Base-by-base conservation (phyloP, 2,329 filamentous ascomycete species). In the Microdochium paspali region DNA sequence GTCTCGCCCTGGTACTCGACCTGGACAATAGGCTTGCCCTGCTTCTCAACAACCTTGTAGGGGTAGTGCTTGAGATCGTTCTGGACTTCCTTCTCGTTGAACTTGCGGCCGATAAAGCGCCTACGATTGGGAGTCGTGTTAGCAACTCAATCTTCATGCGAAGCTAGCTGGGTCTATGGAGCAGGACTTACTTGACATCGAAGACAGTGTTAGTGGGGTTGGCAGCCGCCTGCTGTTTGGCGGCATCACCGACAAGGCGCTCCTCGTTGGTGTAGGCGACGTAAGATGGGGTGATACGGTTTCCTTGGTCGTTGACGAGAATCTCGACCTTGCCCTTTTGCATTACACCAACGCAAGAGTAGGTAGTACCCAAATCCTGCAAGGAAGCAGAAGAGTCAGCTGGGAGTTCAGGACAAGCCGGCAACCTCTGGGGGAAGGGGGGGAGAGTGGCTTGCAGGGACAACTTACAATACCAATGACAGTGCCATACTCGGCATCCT, bases 231-330 rank as follows among this genome's bases (percentile, higher is more conserved):
- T 95, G 90, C 75, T 95, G 94, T 84, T 95, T 95, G 62, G 90
- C 90, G 62, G 93, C 89, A 70, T 98, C 93, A 79, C 93, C 93
- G 58, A 98, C 90, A 57, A 98, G 79, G 66, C 93, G 85, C 73
- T 97, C 93, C 55, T 96, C 90, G 61, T 97, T 90, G 69, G 90
- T 97, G 71, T 95, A 95, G 63, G 89, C 90, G 66, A 95, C 90
- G 71, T 93, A 95, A 55, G 89, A 95, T 48, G 90, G 90, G 60
- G 90, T 95, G 59, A 95, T 95, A 76, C 89, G 87, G 82, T 95
- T 90, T 77, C 89, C 89, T 77, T 95, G 90, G 72, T 95, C 89
- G 77, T 95, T 95, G 72, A 88, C 87, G 60, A 95, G 79, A 73
- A 95, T 95, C 65, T 95, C 89, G 59, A 95, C 89, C 72, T 91